Percentiles rank a stretch among this genome's conserved stretches.
These are phyloP conservation scores for Leishmania braziliensis DNA, from an alignment of 208 protist genomes.

Conservation along the genomic window DNA sequence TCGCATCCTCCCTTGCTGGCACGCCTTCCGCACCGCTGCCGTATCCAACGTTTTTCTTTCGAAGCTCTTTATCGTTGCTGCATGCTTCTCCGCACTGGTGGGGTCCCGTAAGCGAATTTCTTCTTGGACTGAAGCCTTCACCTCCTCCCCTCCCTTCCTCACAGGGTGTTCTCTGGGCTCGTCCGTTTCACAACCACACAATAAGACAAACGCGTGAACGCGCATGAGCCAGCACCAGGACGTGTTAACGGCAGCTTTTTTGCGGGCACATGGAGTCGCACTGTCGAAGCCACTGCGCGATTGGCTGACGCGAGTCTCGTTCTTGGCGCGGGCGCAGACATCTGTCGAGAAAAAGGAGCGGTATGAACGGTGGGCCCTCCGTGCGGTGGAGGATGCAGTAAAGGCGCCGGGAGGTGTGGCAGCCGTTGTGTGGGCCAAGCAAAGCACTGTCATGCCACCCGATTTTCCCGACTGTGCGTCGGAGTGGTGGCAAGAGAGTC, in stretches of 20 bases:
- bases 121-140: neutral
- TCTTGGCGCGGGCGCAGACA: slow-evolving; percentile 50
- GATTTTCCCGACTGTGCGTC: slow-evolving; percentile 42
- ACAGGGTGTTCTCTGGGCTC: slow-evolving; percentile 3
- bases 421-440: slow-evolving; percentile 47
- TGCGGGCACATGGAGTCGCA: slow-evolving; percentile 48
- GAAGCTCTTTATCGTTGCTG: neutral
- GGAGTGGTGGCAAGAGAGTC: slow-evolving; percentile 23
- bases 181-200: neutral
- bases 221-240: slow-evolving; percentile 26
- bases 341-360: slow-evolving; percentile 38
- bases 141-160: slow-evolving; percentile 1
- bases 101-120: neutral
- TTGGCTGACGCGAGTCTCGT: slow-evolving; percentile 70
- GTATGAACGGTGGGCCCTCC: slow-evolving; percentile 75
- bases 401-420: slow-evolving; percentile 35
- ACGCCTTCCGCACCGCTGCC: neutral
- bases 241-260: slow-evolving; percentile 52
- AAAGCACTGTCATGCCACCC: slow-evolving; percentile 69
- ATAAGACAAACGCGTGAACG: neutral
- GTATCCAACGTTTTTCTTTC: neutral
- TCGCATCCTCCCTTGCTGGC: neutral
- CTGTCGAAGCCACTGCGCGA: slow-evolving; percentile 51
- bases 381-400: slow-evolving; percentile 55
- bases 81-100: neutral